Evolutionary conservation across 257 asterid species (phyloP), one percentile per base, ranked within the genome.

Genomic region (Nicotiana noctiflora): DNA sequence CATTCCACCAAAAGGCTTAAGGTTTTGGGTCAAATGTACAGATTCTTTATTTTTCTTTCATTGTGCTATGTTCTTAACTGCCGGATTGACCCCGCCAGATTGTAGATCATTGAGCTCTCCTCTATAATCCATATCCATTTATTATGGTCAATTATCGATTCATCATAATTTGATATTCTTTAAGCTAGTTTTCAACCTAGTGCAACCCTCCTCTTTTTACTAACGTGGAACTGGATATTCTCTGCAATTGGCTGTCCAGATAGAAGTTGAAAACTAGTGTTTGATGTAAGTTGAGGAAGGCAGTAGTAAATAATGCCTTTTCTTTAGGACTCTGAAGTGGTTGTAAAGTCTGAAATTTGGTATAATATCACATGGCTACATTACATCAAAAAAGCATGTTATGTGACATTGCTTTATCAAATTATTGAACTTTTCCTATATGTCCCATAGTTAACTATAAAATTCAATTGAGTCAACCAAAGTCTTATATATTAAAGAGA

Each of bases 291-390:
- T 40, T 40, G 19, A 68, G 77, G 32, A 40, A 68, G 13, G 19
- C 57, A 21, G 44, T 68, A 40, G 34, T 68, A 68, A n/a, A 40
- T 68, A 68, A 44, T 40, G 31, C 76, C 34, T 68, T 51, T 4
- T 51, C 56, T 51, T 12, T 11, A 18, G 76, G 77, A 68, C 44
- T 68, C 56, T 19, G 21, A 68, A 68, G 53, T 68, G 55, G 12
- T 44, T 12, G 77, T n/a, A 46, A 68, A 68, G 77, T 40, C 77
- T 68, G 40, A 40, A 68, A 68, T 31, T 44, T 70, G 57, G 77
- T 40, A 55, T 3, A 70, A 55, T 44, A 70, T 40, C 77, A 70
- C 32, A 40, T 18, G 12, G 17, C 21, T 14, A 70, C 57, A 44
- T 44, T 40, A 44, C 34, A 70, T 44, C 57, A 55, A 70, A 37